Evolutionary conservation across 495 filamentous ascomycete genomes (phyloP).

Genomic region (Coniosporium apollinis): DNA sequence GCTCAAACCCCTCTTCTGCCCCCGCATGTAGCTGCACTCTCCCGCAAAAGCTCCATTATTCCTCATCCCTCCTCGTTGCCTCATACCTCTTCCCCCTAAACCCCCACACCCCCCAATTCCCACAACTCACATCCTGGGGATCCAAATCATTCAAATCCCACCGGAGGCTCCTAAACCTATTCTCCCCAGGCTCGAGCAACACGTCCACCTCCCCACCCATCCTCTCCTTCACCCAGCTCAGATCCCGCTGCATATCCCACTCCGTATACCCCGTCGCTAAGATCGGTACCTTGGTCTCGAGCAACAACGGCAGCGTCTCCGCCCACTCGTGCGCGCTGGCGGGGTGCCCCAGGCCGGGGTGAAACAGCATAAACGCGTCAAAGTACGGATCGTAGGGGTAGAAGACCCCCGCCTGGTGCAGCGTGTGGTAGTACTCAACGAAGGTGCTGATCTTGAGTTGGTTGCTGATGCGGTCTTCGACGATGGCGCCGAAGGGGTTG

Average conservation of each 20-base stretch:
- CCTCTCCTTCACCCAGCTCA: slow-evolving; percentile 71
- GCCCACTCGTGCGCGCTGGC: slow-evolving; percentile 86
- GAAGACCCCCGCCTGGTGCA: slow-evolving; percentile 79
- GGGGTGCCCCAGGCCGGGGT: slow-evolving; percentile 88
- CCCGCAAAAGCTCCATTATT: slow-evolving; percentile 12
- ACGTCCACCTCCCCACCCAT: slow-evolving; percentile 81
- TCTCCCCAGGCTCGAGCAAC: slow-evolving; percentile 81
- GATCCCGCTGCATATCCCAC: slow-evolving; percentile 82
- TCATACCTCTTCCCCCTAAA: slow-evolving; percentile 95
- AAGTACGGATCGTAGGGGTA: slow-evolving; percentile 94
- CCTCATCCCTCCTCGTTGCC: slow-evolving; percentile 35
- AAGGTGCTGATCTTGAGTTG: slow-evolving; percentile 91
- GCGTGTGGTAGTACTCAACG: slow-evolving; percentile 94
- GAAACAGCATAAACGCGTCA: slow-evolving; percentile 89
- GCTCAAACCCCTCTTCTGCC: too few species aligned
- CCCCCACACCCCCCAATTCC: slow-evolving; percentile 93
- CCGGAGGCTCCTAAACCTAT: slow-evolving; percentile 79
- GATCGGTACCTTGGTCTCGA: slow-evolving; percentile 91
- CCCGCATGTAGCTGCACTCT: too few species aligned
- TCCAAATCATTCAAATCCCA: slow-evolving; percentile 97
- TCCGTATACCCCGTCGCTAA: slow-evolving; percentile 91
- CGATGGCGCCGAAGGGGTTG: slow-evolving; percentile 84
- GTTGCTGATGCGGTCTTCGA: slow-evolving; percentile 71
- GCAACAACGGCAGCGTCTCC: slow-evolving; percentile 68
- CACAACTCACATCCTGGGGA: slow-evolving; percentile 82